Conservation (phyloP, 345 rosid genomes). For the Eucalyptus regnans region DNA sequence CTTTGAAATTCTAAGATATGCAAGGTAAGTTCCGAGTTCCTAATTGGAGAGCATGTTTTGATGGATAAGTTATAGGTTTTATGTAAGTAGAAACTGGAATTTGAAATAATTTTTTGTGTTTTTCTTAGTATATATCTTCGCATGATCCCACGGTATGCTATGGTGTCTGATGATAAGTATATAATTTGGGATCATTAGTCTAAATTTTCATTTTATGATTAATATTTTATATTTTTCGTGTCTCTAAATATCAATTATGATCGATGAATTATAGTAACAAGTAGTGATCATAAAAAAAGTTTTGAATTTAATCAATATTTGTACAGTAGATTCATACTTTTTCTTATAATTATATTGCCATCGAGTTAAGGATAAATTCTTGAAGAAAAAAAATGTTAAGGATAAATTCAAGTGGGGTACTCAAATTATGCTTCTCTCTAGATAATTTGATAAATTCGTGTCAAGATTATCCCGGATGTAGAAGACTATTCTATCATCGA, state of each 20-base stretch:
- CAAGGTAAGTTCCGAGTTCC: no score
- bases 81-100: no score
- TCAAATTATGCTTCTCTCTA: background rate
- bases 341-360: background rate
- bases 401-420: background rate
- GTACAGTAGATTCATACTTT: background rate
- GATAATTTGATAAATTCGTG: background rate
- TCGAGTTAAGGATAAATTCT: background rate
- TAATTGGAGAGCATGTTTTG: no score
- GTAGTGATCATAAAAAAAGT: accelerated
- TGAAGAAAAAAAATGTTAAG: no score
- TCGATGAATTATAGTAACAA: accelerated
- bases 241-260: no score
- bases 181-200: no score
- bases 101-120: accelerated
- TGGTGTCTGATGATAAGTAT: no score
- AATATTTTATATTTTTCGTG: accelerated
- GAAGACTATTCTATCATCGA: background rate
- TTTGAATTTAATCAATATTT: background rate
- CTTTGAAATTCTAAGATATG: no score
- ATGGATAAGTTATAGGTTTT: accelerated
- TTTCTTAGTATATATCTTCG: no score
- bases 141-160: accelerated
- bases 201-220: no score
- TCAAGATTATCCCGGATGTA: background rate